Base-by-base conservation (phyloP, 2,329 filamentous ascomycete species). In the Trichophyton simii region DNA sequence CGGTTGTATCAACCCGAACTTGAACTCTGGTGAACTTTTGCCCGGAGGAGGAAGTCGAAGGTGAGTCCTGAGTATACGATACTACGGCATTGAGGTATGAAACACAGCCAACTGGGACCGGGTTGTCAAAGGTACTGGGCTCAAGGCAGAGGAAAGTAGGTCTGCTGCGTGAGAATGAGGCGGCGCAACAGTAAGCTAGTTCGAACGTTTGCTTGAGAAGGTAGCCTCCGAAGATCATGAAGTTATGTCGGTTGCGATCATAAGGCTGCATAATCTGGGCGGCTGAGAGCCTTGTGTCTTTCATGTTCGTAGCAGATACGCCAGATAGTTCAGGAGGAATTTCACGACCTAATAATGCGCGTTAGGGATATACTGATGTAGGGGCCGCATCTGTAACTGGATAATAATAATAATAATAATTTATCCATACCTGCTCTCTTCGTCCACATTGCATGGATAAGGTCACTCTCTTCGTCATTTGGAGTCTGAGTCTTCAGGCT, bases 161-260 rank as follows among this genome's bases (percentile, higher is more conserved):
- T 2, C 86, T 79, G 1, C 82, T 80, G 69, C 88, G 86, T 0
- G 86, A 83, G 69, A 88, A 88, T 7, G 83, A 83, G 1, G 87
- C 85, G 0, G 85, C 86, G 68, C 85, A 87, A 71, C 86, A 88
- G 73, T 89, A 90, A 1, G 87, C 87, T 5, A 89, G 79, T 72
- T 90, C 87, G 67, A 89, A 89, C 0, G 86, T 87, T 68, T 87
- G 84, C 69, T 88, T 87, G 9, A 90, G 77, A 9, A 89, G 80
- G 70, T 86, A 89, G 13, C 87, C 87, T 59, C 87, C 87, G 67
- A 89, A 90, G 60, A 90, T 88, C 86, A 89, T 88, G 71, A 87
- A 87, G 67, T 87, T 84, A 72, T 89, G 86, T 1, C 84, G 74
- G 71, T 87, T 87, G 57, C 85, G 81, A 70, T 85, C 82, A 71